A percentile compares a stretch with the other conserved stretches of the same genome.
phyloP scores from a whole-genome alignment of 495 filamentous ascomycete genomes.

The Neurospora africana region DNA sequence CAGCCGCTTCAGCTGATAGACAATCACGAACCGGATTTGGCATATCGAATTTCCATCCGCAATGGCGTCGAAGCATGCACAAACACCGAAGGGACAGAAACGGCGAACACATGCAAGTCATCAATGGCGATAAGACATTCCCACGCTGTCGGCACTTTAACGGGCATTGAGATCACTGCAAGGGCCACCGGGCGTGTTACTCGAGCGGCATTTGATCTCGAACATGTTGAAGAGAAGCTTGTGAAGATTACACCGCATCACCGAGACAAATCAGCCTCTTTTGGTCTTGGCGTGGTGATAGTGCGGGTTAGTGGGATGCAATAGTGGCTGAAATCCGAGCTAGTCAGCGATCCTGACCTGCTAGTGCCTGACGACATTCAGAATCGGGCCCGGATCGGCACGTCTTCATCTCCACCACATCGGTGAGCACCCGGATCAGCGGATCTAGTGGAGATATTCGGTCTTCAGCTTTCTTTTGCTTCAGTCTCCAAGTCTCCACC shows the following conservation, averaged over 20 bases:
- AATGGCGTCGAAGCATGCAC: neutral
- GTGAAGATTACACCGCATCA: neutral
- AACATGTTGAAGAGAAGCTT: neutral
- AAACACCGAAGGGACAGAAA: neutral
- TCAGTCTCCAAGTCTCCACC: neutral
- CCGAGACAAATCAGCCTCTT: neutral
- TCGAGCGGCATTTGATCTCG: neutral
- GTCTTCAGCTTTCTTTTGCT: neutral
- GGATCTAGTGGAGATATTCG: neutral
- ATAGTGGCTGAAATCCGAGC: neutral
- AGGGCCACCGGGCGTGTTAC: neutral
- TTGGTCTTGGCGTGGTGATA: neutral
- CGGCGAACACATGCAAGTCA: neutral
- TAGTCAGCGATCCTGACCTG: constrained; percentile 1
- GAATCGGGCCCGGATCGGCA: neutral
- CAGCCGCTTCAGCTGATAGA: neutral
- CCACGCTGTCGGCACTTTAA: neutral
- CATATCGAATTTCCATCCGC: neutral
- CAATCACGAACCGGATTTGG: neutral
- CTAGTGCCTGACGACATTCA: neutral
- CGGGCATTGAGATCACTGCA: neutral
- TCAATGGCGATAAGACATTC: neutral
- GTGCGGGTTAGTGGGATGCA: neutral
- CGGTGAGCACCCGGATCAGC: neutral
- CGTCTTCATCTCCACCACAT: neutral